Percentiles rank a stretch among this genome's conserved stretches.
Evolutionary conservation across 768 basidiomycete species (phyloP).

Genomic region (Fistulinella prunicolor): DNA sequence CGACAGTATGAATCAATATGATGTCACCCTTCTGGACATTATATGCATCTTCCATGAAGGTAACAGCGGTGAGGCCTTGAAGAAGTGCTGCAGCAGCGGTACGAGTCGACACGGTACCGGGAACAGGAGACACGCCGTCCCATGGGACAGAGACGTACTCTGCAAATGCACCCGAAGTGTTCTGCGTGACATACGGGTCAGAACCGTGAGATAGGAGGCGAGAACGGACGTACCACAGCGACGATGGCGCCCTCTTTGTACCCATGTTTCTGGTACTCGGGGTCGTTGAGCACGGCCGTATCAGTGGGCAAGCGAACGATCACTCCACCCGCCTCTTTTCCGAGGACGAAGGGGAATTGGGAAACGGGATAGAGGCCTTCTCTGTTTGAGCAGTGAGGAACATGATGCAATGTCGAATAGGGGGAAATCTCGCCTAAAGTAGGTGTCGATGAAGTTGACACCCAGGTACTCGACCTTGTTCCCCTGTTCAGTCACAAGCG

Average conservation of each 20-base stretch:
- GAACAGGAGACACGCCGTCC: conserved; percentile 61
- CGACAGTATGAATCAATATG: conserved; percentile 86
- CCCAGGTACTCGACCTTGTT: conserved; percentile 68
- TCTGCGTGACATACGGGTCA: conserved; percentile 31
- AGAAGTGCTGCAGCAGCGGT: conserved; percentile 65
- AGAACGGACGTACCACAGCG: conserved; percentile 52
- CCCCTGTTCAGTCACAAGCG: not conserved
- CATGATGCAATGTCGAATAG: not conserved
- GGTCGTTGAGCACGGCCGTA: conserved; percentile 51
- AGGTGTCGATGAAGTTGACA: conserved; percentile 87
- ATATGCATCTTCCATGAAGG: conserved; percentile 83
- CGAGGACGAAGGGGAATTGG: conserved; percentile 63
- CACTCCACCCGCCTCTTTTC: conserved; percentile 76
- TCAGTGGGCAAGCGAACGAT: conserved; percentile 76
- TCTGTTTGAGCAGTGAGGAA: conserved; percentile 32
- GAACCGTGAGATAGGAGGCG: not conserved
- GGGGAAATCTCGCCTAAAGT: conserved; percentile 54
- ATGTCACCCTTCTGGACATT: conserved; percentile 74
- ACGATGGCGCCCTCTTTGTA: conserved; percentile 72
- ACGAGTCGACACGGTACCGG: conserved; percentile 53
- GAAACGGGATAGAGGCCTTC: conserved; percentile 61
- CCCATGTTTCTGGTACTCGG: conserved; percentile 59
- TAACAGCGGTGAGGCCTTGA: conserved; percentile 76
- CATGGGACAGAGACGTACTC: conserved; percentile 71
- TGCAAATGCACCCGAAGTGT: conserved; percentile 52